A percentile compares a stretch with the other conserved stretches of the same genome.
Evolutionary conservation across 2,329 filamentous ascomycete genomes (phyloP).

Genomic region (Botryosphaeria dothidea): DNA sequence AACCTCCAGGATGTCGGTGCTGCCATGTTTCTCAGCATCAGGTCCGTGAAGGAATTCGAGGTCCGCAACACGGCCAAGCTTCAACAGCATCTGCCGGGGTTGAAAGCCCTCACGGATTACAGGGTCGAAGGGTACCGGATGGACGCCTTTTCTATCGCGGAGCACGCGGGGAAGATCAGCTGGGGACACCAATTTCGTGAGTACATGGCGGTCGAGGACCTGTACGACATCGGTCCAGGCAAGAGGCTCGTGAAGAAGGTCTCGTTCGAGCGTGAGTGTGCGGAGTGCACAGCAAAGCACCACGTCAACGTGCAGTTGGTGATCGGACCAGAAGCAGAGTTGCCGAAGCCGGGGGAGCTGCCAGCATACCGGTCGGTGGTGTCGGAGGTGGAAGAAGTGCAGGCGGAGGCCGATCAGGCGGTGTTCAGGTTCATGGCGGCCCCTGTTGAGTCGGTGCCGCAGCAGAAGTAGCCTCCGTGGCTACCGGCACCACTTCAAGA

Average conservation of each 20-base stretch:
- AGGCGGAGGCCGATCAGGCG: too few species aligned
- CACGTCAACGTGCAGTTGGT: not conserved
- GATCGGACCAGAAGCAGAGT: not conserved
- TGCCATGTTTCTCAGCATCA: not conserved
- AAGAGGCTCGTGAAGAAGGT: not conserved
- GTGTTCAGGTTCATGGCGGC: too few species aligned
- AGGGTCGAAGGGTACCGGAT: not conserved
- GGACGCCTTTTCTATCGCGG: not conserved
- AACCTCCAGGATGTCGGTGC: not conserved
- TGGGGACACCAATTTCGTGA: not conserved
- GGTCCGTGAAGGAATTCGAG: not conserved
- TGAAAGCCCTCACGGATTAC: not conserved
- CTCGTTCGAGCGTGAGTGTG: not conserved
- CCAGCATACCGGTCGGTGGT: not conserved
- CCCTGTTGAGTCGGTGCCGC: too few species aligned
- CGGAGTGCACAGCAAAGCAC: not conserved
- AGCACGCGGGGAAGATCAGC: not conserved
- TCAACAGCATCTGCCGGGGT: not conserved
- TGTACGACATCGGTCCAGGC: not conserved
- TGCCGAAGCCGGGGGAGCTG: not conserved
- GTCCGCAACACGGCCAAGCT: not conserved
- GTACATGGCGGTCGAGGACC: not conserved
- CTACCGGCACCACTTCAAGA: too few species aligned
- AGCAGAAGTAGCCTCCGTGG: too few species aligned
- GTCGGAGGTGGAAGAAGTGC: not conserved